A percentile compares a stretch with the other conserved stretches of the same genome.
Conservation (phyloP, 1,139 yeast genomes). For the Geotrichum phurueaensis region DNA sequence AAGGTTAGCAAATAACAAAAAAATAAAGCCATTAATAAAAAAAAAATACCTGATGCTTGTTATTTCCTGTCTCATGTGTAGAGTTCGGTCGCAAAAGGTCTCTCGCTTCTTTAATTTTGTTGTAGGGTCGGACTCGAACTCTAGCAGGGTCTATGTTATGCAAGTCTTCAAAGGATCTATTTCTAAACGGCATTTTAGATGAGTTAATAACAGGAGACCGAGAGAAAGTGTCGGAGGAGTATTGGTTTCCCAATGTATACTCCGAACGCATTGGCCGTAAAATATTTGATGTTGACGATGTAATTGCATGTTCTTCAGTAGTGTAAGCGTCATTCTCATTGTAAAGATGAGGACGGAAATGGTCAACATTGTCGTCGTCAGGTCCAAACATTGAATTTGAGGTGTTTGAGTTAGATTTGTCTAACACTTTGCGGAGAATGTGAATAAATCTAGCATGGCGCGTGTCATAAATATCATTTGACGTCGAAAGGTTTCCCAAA, state of each 20-base stretch:
- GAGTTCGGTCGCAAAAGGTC: constrained; percentile 12
- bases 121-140: constrained; percentile 4
- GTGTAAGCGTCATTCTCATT: background rate
- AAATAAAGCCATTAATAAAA: background rate
- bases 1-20: background rate
- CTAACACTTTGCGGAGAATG: constrained; percentile 45
- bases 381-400: constrained; percentile 7
- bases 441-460: constrained; percentile 54
- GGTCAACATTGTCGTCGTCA: background rate
- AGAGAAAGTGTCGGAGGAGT: constrained; percentile 4
- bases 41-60: constrained; percentile 7
- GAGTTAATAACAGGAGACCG: constrained; percentile 6
- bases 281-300: background rate
- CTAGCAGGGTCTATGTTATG: constrained; percentile 8
- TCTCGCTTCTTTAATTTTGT: constrained; percentile 5
- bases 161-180: constrained; percentile 14
- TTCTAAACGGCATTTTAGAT: constrained; percentile 8
- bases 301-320: background rate
- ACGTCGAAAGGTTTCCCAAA: constrained; percentile 38
- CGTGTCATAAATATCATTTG: constrained; percentile 40
- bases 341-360: background rate
- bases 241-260: constrained; percentile 4
- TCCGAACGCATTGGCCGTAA: constrained; percentile 11
- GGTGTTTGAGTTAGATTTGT: constrained; percentile 29
- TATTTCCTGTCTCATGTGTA: constrained; percentile 1